These are phyloP conservation scores for Globisporangium ultimum DNA, from an alignment of 352 stramenopile species.

Conservation along the genomic window DNA sequence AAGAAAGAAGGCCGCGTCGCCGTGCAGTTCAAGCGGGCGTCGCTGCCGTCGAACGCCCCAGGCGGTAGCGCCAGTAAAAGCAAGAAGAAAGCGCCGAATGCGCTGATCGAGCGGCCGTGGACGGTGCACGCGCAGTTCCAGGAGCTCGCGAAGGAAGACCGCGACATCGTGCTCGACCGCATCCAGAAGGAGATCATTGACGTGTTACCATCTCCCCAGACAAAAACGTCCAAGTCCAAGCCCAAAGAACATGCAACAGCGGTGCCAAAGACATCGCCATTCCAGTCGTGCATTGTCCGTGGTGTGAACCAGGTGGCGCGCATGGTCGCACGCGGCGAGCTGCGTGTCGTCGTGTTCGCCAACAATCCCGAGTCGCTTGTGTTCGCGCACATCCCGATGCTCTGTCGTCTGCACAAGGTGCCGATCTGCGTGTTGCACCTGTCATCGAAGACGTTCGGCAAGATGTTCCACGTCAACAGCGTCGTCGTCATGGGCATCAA, in stretches of 20 bases:
- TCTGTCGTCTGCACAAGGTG: conserved; percentile 63
- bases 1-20: conserved; percentile 8
- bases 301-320: conserved; percentile 62
- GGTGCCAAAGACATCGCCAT: conserved; percentile 7
- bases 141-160: conserved; percentile 65
- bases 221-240: background rate
- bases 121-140: conserved; percentile 39
- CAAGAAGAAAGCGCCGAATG: conserved; percentile 8
- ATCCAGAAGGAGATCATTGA: conserved; percentile 60
- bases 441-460: conserved; percentile 63
- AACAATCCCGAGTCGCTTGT: conserved; percentile 51
- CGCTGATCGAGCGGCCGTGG: conserved; percentile 31
- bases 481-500: conserved; percentile 51
- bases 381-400: conserved; percentile 64
- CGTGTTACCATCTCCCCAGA: background rate
- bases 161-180: conserved; percentile 76
- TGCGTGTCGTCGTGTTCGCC: conserved; percentile 66
- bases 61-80: background rate
- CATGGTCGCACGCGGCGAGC: conserved; percentile 31
- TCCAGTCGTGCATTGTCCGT: conserved; percentile 28
- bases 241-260: background rate
- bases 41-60: too few relatives aligned
- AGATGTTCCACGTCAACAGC: conserved; percentile 53
- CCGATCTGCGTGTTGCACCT: conserved; percentile 70
- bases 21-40: conserved; percentile 4